Conservation (phyloP, 2,329 filamentous ascomycete species). For the Nemania abortiva region DNA sequence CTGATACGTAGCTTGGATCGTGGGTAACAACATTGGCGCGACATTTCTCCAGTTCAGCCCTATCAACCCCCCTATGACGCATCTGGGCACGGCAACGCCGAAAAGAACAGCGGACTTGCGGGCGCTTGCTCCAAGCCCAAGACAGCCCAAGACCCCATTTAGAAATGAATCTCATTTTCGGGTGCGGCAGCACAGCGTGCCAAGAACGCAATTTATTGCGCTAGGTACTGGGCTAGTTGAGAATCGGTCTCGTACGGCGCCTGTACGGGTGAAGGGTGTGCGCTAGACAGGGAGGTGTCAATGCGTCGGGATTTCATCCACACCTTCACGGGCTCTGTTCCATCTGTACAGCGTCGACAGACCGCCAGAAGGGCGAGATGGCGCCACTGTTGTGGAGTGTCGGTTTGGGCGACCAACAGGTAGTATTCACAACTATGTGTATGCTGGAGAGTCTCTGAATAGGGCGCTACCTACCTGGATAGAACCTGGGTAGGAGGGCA, state of each 20-base stretch:
- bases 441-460: slow-evolving; percentile 8
- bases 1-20: neutral
- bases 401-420: slow-evolving; percentile 22
- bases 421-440: slow-evolving; percentile 15
- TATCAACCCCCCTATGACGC: slow-evolving; percentile 42
- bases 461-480: neutral
- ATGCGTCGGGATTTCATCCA: slow-evolving; percentile 40
- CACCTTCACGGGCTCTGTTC: slow-evolving; percentile 37
- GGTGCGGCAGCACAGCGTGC: slow-evolving; percentile 25
- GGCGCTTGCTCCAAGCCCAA: slow-evolving; percentile 24
- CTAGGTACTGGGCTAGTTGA: slow-evolving; percentile 9
- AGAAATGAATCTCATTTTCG: slow-evolving; percentile 32
- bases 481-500: slow-evolving; percentile 25
- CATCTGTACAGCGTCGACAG: slow-evolving; percentile 34
- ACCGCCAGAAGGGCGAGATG: slow-evolving; percentile 40
- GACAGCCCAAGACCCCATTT: slow-evolving; percentile 21
- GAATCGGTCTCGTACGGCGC: slow-evolving; percentile 3
- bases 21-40: slow-evolving; percentile 22
- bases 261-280: slow-evolving; percentile 9
- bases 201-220: slow-evolving; percentile 18
- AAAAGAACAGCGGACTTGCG: slow-evolving; percentile 29
- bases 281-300: slow-evolving; percentile 28
- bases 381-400: slow-evolving; percentile 33
- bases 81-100: slow-evolving; percentile 41
- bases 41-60: slow-evolving; percentile 40